A percentile compares a stretch with the other conserved stretches of the same genome.
These are phyloP conservation scores for Lathyrus oleraceus DNA, from an alignment of 306 rosid species.

Conservation along the genomic window DNA sequence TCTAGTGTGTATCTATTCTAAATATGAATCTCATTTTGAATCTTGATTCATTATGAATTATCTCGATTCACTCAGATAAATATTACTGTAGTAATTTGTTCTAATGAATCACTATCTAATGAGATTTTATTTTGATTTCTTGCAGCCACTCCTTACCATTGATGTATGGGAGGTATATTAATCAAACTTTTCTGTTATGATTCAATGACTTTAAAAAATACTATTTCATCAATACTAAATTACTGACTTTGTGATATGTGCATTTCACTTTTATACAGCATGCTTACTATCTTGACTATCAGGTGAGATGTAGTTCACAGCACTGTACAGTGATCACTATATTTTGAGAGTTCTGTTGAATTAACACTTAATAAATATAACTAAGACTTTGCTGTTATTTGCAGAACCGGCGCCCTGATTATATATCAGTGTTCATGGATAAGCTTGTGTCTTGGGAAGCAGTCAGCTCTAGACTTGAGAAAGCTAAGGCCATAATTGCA, in stretches of 20 bases:
- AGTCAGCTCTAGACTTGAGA: conserved; percentile 65
- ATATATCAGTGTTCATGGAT: conserved; percentile 66
- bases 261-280: conserved; percentile 62
- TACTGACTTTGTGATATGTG: conserved; percentile 33
- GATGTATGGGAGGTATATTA: conserved; percentile 94
- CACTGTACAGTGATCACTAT: conserved; percentile 7
- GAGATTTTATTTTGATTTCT: conserved; percentile 27
- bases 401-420: conserved; percentile 68
- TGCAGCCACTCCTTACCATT: conserved; percentile 92
- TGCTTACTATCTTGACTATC: conserved; percentile 88
- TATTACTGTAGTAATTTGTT: neutral
- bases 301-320: conserved; percentile 55
- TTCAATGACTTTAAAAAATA: neutral
- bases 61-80: neutral
- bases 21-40: neutral
- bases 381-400: conserved; percentile 25
- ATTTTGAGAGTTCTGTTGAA: conserved; percentile 16
- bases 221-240: conserved; percentile 24
- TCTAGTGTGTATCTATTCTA: neutral
- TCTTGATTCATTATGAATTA: neutral
- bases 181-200: conserved; percentile 18
- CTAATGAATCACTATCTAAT: conserved; percentile 24
- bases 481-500: conserved; percentile 59
- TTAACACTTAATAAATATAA: conserved; percentile 5
- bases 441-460: conserved; percentile 91